Conservation (phyloP, 1,139 yeast species). For the Blastobotrys niveus region DNA sequence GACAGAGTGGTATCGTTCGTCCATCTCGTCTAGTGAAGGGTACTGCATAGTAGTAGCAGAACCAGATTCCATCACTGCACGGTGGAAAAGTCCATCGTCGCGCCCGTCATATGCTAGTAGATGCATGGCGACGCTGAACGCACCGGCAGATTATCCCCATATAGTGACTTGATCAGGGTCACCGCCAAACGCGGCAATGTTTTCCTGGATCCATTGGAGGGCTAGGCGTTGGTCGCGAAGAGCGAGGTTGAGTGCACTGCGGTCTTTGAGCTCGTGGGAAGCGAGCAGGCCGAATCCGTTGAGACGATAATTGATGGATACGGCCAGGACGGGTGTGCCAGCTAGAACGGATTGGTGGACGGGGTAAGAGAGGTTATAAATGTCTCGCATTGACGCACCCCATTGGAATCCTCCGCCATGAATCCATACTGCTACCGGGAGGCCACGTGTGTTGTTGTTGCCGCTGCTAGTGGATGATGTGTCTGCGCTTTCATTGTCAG, state of each 20-base stretch:
- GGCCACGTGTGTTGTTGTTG: not conserved
- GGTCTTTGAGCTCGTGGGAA: slow-evolving; percentile 25
- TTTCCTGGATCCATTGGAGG: slow-evolving; percentile 36
- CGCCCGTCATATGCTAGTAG: slow-evolving; percentile 26
- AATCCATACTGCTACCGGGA: slow-evolving; percentile 36
- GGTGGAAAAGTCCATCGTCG: slow-evolving; percentile 7
- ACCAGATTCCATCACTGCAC: slow-evolving; percentile 13
- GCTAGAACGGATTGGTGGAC: slow-evolving; percentile 13
- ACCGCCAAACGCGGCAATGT: slow-evolving; percentile 38
- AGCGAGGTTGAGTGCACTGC: slow-evolving; percentile 30
- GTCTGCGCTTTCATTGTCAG: too few relatives aligned
- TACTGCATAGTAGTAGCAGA: not conserved
- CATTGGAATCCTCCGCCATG: slow-evolving; percentile 36
- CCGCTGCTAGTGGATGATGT: too few relatives aligned
- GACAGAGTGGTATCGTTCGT: not conserved
- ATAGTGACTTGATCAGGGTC: slow-evolving; percentile 35
- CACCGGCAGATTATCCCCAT: slow-evolving; percentile 40
- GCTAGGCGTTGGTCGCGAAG: slow-evolving; percentile 36
- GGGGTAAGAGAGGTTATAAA: slow-evolving; percentile 10
- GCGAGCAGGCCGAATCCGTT: slow-evolving; percentile 34
- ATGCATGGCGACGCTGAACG: slow-evolving; percentile 32
- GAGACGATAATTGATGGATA: slow-evolving; percentile 35
- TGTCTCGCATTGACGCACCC: slow-evolving; percentile 11
- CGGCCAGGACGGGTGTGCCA: slow-evolving; percentile 32
- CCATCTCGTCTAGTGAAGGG: not conserved